Conservation (phyloP, 1,284 basidiomycete genomes). For the Testicularia cyperi region DNA sequence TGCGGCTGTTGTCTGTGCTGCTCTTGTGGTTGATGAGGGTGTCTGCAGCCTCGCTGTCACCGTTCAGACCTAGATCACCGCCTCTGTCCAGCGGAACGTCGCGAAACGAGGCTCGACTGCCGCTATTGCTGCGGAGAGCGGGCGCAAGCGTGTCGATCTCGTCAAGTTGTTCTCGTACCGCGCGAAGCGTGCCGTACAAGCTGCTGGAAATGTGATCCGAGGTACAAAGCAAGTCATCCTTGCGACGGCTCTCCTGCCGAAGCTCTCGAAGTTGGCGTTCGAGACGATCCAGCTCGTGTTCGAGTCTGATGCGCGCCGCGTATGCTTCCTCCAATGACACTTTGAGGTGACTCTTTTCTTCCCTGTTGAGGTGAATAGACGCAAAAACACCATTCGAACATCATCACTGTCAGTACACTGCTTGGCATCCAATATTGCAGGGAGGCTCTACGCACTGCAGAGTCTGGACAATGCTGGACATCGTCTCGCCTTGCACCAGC, state of each 20-base stretch:
- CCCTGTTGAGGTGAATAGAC: background rate
- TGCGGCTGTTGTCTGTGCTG: no score
- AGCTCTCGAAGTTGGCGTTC: slow-evolving; percentile 6
- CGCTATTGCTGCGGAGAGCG: slow-evolving; percentile 23
- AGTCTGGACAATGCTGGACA: background rate
- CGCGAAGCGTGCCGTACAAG: slow-evolving; percentile 13
- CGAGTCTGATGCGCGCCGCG: background rate
- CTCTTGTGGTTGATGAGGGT: no score
- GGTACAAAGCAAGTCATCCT: slow-evolving; percentile 21
- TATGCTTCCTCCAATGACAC: background rate
- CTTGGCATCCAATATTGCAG: no score
- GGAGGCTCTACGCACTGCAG: background rate
- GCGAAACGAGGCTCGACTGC: background rate
- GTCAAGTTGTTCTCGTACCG: slow-evolving; percentile 13
- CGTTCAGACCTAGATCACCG: no score
- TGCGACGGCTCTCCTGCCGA: slow-evolving; percentile 2
- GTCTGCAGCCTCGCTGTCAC: background rate
- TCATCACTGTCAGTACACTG: no score
- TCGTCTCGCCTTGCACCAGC: background rate
- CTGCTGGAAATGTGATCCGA: slow-evolving; percentile 18
- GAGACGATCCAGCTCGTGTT: background rate
- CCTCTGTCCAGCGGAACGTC: no score
- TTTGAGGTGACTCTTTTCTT: background rate
- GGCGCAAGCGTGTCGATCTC: slow-evolving; percentile 17
- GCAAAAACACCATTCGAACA: no score